These are phyloP conservation scores for Ophiostoma quercus DNA, from an alignment of 2,329 filamentous ascomycete species.

Conservation along the genomic window DNA sequence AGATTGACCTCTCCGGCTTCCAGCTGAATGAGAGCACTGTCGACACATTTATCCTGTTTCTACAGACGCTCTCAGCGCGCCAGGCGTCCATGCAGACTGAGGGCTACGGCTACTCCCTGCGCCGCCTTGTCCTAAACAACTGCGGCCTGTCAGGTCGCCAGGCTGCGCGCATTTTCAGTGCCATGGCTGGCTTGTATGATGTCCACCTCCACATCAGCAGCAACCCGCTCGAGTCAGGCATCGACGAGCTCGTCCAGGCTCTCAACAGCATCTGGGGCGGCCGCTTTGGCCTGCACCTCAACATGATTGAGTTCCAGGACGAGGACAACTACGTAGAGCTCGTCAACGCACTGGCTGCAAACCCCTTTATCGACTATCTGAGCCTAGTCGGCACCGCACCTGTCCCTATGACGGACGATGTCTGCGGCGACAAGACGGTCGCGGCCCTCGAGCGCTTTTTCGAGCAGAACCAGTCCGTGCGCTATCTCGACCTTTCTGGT, in stretches of 20 bases:
- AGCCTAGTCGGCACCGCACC: constrained; percentile 51
- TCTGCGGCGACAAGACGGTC: constrained; percentile 43
- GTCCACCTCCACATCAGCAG: constrained; percentile 47
- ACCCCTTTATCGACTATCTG: constrained; percentile 47
- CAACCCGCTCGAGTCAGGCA: constrained; percentile 50
- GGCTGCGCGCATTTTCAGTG: constrained; percentile 47
- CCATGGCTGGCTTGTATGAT: constrained; percentile 44
- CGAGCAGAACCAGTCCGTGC: constrained; percentile 46
- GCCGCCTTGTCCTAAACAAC: constrained; percentile 45
- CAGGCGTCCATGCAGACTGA: constrained; percentile 19
- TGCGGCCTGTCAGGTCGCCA: constrained; percentile 49
- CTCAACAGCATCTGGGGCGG: constrained; percentile 43
- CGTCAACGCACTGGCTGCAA: constrained; percentile 46
- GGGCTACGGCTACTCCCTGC: constrained; percentile 27
- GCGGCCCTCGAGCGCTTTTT: constrained; percentile 48
- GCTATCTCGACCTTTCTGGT: constrained; percentile 53
- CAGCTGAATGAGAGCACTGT: constrained; percentile 43
- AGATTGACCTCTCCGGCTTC: constrained; percentile 51
- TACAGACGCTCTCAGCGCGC: constrained; percentile 31
- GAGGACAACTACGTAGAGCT: constrained; percentile 50
- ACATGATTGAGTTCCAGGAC: constrained; percentile 53
- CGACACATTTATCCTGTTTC: constrained; percentile 43
- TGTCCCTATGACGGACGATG: constrained; percentile 35
- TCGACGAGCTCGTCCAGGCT: constrained; percentile 46
- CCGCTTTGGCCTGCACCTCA: constrained; percentile 47